phyloP scores from a whole-genome alignment of 495 filamentous ascomycete species.

The Penicillium fimorum region DNA sequence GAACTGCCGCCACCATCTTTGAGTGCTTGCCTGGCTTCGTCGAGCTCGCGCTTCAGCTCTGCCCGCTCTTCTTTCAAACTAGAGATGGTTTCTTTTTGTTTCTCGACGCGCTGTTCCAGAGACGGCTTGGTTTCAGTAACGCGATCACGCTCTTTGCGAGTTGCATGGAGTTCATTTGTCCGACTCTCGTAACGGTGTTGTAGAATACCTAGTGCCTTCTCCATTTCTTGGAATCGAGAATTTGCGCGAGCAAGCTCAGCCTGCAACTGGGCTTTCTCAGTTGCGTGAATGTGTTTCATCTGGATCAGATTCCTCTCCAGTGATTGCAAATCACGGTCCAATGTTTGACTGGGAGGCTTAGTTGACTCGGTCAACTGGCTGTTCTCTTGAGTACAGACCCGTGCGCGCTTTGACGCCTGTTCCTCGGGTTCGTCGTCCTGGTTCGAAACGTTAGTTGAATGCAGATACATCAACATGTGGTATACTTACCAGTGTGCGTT shows the following conservation, averaged over 20 bases:
- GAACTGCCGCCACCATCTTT: conserved; percentile 49
- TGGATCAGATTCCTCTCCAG: conserved; percentile 38
- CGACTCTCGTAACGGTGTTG: conserved; percentile 49
- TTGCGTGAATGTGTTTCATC: conserved; percentile 31
- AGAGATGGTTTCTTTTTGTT: conserved; percentile 41
- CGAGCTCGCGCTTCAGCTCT: conserved; percentile 48
- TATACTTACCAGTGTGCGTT: conserved; percentile 38
- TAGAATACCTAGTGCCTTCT: conserved; percentile 29
- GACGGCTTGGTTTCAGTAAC: conserved; percentile 23
- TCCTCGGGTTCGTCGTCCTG: conserved; percentile 33
- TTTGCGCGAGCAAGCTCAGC: conserved; percentile 23
- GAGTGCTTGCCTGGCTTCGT: conserved; percentile 46
- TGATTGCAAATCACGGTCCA: conserved; percentile 33
- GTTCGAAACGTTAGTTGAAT: conserved; percentile 14
- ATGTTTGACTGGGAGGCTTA: conserved; percentile 31
- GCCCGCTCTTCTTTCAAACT: conserved; percentile 51
- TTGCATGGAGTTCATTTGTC: conserved; percentile 35
- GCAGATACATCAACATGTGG: not conserved
- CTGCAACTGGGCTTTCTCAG: conserved; percentile 32
- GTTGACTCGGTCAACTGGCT: conserved; percentile 39
- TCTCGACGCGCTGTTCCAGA: conserved; percentile 38
- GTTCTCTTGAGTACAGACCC: conserved; percentile 30
- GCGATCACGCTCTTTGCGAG: conserved; percentile 39
- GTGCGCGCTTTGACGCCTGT: conserved; percentile 33
- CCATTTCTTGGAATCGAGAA: conserved; percentile 27